Percentiles rank a stretch among this genome's conserved stretches.
These are phyloP conservation scores for Chaetomiaceae sp. DNA, from an alignment of 2,329 filamentous ascomycete species.

Conservation along the genomic window DNA sequence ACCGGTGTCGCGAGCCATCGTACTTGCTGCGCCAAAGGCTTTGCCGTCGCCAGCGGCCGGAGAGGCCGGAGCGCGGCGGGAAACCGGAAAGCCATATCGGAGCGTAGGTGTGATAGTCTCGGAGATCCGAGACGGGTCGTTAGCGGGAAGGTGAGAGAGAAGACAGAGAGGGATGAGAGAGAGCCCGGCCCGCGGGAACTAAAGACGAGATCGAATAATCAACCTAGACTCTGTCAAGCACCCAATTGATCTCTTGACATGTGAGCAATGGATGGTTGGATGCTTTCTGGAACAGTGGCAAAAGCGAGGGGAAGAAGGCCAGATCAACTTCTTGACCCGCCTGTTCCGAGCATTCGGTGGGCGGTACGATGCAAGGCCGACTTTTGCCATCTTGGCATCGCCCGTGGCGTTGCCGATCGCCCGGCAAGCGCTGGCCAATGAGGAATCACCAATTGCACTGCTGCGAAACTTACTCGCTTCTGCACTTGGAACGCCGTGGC, in stretches of 20 bases:
- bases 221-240: not conserved
- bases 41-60: slow-evolving; percentile 31
- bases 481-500: too few relatives aligned
- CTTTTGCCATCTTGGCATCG: slow-evolving; percentile 15
- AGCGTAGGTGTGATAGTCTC: not conserved
- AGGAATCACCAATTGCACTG: slow-evolving; percentile 8
- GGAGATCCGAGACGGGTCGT: not conserved
- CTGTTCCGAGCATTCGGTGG: not conserved
- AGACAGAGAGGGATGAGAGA: too few relatives aligned
- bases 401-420: slow-evolving; percentile 13
- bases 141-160: not conserved
- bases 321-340: not conserved
- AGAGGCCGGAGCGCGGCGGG: slow-evolving; percentile 27
- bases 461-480: too few relatives aligned
- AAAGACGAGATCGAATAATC: not conserved
- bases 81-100: slow-evolving; percentile 39
- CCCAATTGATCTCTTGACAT: not conserved
- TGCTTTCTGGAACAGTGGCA: not conserved
- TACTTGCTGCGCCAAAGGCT: slow-evolving; percentile 33
- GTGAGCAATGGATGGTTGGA: not conserved
- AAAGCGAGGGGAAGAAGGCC: not conserved
- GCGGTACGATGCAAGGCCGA: slow-evolving; percentile 1
- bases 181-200: not conserved
- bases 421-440: slow-evolving; percentile 11
- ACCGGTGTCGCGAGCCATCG: slow-evolving; percentile 54